phyloP scores from a whole-genome alignment of 306 rosid genomes.

The Cicer chorassanicum region DNA sequence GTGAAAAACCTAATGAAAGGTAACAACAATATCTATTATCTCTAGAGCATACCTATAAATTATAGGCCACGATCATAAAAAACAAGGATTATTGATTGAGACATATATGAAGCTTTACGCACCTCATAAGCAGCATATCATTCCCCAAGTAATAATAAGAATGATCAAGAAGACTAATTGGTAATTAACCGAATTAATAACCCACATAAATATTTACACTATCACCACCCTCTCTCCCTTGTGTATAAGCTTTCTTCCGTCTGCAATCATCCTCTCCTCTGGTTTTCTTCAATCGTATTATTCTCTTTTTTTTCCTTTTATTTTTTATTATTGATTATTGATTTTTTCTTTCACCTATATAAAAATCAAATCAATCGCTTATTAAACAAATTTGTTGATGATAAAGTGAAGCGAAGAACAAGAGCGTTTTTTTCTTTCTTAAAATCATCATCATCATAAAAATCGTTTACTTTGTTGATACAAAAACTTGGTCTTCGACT shows the following conservation, averaged over 20 bases:
- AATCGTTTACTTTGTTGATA: conserved; percentile 30
- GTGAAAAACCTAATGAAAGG: background rate
- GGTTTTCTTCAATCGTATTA: conserved; percentile 40
- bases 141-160: background rate
- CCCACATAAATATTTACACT: conserved; percentile 41
- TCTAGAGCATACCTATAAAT: background rate
- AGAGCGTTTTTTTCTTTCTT: conserved; percentile 6
- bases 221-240: conserved; percentile 23
- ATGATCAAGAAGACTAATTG: conserved; percentile 26
- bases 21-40: background rate
- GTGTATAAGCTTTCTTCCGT: conserved; percentile 37
- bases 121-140: conserved; percentile 1
- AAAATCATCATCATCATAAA: conserved; percentile 31
- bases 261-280: conserved; percentile 38
- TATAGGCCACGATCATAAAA: conserved; percentile 21
- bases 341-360: conserved; percentile 13
- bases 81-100: background rate
- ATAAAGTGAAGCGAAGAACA: conserved; percentile 37
- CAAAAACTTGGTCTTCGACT: conserved; percentile 53
- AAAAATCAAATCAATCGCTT: conserved; percentile 41
- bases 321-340: background rate
- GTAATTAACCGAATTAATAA: conserved; percentile 36
- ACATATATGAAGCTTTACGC: conserved; percentile 22
- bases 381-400: conserved; percentile 40
- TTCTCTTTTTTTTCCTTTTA: background rate